phyloP scores from a whole-genome alignment of 352 stramenopile species.

The Elongisporangium undulatum region DNA sequence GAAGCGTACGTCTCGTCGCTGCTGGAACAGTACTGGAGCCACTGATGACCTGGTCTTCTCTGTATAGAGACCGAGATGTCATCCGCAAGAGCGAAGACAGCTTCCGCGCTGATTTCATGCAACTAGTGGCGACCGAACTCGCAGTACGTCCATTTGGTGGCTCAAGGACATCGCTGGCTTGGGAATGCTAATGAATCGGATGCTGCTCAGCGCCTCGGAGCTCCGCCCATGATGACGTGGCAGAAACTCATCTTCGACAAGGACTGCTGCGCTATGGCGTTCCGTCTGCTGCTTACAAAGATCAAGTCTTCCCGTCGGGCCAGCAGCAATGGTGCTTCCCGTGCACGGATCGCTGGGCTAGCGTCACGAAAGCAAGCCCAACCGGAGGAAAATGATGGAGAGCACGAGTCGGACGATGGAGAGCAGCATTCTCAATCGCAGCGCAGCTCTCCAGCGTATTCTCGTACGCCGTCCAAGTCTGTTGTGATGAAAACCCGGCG shows the following conservation, averaged over 20 bases:
- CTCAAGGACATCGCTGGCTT: background rate
- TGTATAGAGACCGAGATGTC: constrained; percentile 27
- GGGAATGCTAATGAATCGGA: background rate
- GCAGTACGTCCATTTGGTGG: constrained; percentile 17
- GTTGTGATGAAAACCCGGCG: background rate
- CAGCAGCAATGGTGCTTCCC: constrained; percentile 3
- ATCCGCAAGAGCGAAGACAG: constrained; percentile 52
- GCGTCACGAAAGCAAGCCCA: background rate
- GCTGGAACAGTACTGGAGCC: background rate
- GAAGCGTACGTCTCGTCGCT: constrained; percentile 14
- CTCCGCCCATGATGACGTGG: constrained; percentile 50
- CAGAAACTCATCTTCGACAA: constrained; percentile 64
- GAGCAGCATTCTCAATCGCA: background rate
- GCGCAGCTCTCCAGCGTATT: background rate
- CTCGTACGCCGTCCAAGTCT: background rate
- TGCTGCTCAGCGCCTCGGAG: constrained; percentile 36
- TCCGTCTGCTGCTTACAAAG: constrained; percentile 48
- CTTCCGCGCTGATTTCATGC: constrained; percentile 58
- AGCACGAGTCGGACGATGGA: constrained; percentile 1
- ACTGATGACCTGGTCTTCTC: background rate
- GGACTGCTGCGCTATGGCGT: constrained; percentile 54
- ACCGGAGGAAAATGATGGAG: constrained; percentile 1
- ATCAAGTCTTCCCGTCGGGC: constrained; percentile 44
- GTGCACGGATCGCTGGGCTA: background rate
- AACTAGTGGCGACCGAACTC: constrained; percentile 37